Evolutionary conservation across 2,329 filamentous ascomycete species (phyloP), one percentile per base, ranked within the genome.

Genomic region (Neonectria coccinea): DNA sequence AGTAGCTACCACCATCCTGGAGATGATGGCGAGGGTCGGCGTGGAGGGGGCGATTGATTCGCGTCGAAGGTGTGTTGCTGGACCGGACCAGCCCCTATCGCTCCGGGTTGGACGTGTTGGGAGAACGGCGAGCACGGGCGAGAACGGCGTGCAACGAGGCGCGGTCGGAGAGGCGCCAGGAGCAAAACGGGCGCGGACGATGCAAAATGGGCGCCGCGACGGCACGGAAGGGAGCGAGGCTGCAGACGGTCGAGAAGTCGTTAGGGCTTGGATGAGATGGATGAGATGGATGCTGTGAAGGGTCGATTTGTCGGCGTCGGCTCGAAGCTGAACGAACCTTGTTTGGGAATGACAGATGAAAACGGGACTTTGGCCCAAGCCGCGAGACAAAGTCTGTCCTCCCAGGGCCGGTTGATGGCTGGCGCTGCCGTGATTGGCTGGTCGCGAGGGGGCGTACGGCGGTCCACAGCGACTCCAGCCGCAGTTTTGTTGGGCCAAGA

Each of bases 1-100:
- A 78, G 82, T 81, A 81, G 80, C 81, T 82, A 84, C 81, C 84
- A 88, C 83, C 86, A 88, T 88, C 81, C 81, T 88, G 86, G 83
- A 79, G 70, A 74, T 73, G 70, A 70, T 65, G 66, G 63, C 66
- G 63, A 67, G 20, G 57, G 41, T 56, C 70, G 59, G 59, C 53
- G 61, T 59, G 57, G 66, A 65, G 29, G 66, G 56, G 67, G 71
- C 73, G 73, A 74, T 72, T 66, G 68, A 73, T 69, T 71, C 72
- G 72, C 72, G 71, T 64, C 56, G 64, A 63, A 54, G 61, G 57
- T 33, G 61, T 50, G 59, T 36, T 56, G 44, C 47, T 53, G 50
- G 54, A 50, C 45, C 53, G 58, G 56, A 62, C 39, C 51, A 68
- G 51, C 62, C 64, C 71, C 58, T 67, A 63, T 66, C 65, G 59